A percentile compares a stretch with the other conserved stretches of the same genome.
Conservation (phyloP, 345 rosid genomes). For the Eucalyptus dawsonii region DNA sequence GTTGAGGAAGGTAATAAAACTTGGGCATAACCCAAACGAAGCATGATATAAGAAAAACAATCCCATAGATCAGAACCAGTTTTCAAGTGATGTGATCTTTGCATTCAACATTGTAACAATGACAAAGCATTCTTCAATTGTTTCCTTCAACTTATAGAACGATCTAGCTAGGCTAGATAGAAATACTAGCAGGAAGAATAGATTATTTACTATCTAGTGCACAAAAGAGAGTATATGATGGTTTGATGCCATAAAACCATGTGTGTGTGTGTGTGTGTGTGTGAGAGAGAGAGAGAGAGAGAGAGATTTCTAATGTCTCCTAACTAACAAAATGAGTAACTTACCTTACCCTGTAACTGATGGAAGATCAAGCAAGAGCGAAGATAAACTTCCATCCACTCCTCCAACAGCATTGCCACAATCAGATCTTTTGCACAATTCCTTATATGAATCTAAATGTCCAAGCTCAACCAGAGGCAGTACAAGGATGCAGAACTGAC, state of each 20-base stretch:
- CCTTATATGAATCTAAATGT: slow-evolving; percentile 44
- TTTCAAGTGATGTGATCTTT: background rate
- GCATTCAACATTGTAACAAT: background rate
- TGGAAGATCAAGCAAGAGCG: slow-evolving; percentile 83
- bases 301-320: background rate
- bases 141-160: background rate
- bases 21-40: background rate
- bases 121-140: background rate
- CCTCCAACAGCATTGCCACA: slow-evolving; percentile 77
- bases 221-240: background rate
- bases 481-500: slow-evolving; percentile 46
- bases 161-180: background rate
- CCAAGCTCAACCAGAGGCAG: slow-evolving; percentile 72
- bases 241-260: background rate
- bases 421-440: slow-evolving; percentile 47
- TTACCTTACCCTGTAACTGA: slow-evolving; percentile 98
- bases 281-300: background rate
- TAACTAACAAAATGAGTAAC: slow-evolving; percentile 12
- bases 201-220: background rate
- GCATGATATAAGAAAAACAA: background rate
- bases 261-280: background rate
- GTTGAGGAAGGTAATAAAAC: background rate
- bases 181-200: background rate
- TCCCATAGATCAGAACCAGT: background rate
- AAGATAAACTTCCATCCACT: slow-evolving; percentile 54